phyloP scores from a whole-genome alignment of 352 stramenopile species.

The Globisporangium cystogenes region DNA sequence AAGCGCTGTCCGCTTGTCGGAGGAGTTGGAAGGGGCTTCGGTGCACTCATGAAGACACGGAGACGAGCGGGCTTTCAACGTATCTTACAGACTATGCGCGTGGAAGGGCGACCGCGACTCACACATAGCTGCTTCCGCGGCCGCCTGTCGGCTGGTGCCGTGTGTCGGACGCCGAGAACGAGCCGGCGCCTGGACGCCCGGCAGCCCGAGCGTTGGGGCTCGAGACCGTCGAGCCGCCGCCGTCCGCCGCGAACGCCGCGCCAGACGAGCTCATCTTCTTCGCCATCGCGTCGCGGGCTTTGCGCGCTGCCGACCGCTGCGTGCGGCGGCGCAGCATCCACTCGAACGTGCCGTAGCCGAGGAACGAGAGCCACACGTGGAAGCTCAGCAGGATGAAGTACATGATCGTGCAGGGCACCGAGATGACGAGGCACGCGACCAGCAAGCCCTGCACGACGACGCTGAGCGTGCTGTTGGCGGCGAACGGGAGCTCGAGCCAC shows the following conservation, averaged over 20 bases:
- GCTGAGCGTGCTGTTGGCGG: constrained; percentile 14
- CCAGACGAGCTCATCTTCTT: constrained; percentile 15
- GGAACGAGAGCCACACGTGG: constrained; percentile 70
- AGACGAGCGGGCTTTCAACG: not conserved
- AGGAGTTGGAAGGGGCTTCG: too few species aligned
- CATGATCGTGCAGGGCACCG: constrained; percentile 79
- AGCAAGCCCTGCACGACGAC: constrained; percentile 43
- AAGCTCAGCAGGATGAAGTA: constrained; percentile 82
- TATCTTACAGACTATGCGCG: not conserved
- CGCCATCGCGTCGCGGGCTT: constrained; percentile 10
- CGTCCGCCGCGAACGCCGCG: constrained; percentile 1
- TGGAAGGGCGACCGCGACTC: constrained; percentile 1
- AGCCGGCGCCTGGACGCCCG: constrained; percentile 2
- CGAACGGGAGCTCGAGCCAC: constrained; percentile 50
- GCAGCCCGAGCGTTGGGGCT: not conserved
- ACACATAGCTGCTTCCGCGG: constrained; percentile 31
- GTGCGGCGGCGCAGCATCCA: constrained; percentile 82
- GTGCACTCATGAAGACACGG: not conserved
- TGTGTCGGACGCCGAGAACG: constrained; percentile 8
- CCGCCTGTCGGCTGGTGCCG: constrained; percentile 30
- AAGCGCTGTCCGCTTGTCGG: not conserved
- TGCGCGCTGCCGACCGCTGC: constrained; percentile 47
- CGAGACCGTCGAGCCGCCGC: not conserved
- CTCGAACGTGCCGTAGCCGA: constrained; percentile 85
- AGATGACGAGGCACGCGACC: constrained; percentile 49